Evolutionary conservation across 495 filamentous ascomycete species (phyloP), one percentile per base, ranked within the genome.

Genomic region (Cladorrhinum samala): DNA sequence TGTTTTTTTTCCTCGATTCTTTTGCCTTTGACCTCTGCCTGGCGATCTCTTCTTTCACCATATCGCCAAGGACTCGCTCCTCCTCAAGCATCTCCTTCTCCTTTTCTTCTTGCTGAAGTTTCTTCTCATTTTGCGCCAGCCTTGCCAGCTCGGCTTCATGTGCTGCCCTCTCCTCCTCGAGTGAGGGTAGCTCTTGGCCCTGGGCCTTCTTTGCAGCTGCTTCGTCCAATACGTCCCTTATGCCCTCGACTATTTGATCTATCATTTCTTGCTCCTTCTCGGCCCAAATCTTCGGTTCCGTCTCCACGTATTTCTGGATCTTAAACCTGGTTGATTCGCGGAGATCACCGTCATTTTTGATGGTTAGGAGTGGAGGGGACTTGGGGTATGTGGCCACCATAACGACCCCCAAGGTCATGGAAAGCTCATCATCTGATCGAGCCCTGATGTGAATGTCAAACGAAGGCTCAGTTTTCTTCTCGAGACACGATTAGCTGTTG

Each of bases 321-420:
- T 82, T 84, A 48, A 79, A 82, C 51, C 71, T 78, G 13, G 82
- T 83, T 43, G 77, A 81, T 58, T 83, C 81, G 49, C 80, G 81
- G 44, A 94, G 67, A 20, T 77, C 72, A 25, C 69, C 68, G 27
- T 81, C 77, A 50, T 84, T 75, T 45, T 84, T 83, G n/a, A 95
- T 62, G 8, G 75, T 82, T 3, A 98, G 65, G 25, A 87, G 75
- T 2, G 93, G 93, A 2, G 79, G 67, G 14, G 89, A 87, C 67
- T 92, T 96, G 7, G 94, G 94, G 68, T 98, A 98, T 0, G 93
- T 96, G 11, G 92, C 85, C 9, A 89, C 91, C 21, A 98, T 65
- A 27, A 86, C 83, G 33, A 93, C 87, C 5, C 70, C 68, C 17
- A 95, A 68, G 1, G 78, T 80, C 9, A 89, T 70, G 14, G 70